phyloP scores from a whole-genome alignment of 1,284 basidiomycete genomes.

The Bondarzewia mesenterica region DNA sequence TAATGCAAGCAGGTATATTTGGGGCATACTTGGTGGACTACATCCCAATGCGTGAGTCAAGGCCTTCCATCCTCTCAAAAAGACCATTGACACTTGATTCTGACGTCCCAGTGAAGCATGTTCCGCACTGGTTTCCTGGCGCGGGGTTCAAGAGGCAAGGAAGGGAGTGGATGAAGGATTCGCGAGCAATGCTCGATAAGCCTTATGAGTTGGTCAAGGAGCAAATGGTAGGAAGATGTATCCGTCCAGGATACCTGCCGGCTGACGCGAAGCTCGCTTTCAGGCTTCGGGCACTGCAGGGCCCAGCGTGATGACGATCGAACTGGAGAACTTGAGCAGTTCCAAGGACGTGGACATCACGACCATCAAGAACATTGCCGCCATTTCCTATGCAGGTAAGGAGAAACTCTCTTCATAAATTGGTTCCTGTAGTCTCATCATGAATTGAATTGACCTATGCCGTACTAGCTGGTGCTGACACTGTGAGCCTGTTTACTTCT shows the following conservation, averaged over 20 bases:
- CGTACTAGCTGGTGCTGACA: slow-evolving; percentile 3
- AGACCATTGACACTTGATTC: not conserved
- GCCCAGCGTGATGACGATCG: not conserved
- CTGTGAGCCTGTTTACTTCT: slow-evolving; percentile 1
- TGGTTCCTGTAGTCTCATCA: too few relatives aligned
- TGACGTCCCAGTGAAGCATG: slow-evolving; percentile 12
- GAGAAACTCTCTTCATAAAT: not conserved
- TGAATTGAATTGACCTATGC: too few relatives aligned
- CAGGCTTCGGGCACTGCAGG: not conserved
- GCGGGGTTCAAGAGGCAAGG: slow-evolving; percentile 20
- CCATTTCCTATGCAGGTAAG: slow-evolving; percentile 10
- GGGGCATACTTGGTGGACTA: not conserved
- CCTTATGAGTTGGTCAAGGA: not conserved
- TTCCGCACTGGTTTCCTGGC: slow-evolving; percentile 20
- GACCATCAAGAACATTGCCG: not conserved
- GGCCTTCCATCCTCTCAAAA: not conserved
- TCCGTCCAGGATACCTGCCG: not conserved
- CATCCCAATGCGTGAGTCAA: not conserved
- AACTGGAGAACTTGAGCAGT: slow-evolving; percentile 5
- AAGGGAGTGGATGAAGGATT: not conserved
- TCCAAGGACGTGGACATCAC: not conserved
- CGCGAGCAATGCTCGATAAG: not conserved
- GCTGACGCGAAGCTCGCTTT: not conserved
- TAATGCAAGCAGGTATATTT: too few relatives aligned
- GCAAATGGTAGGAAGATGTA: not conserved